Conservation (phyloP, 345 rosid species). For the Noccaea caerulescens region DNA sequence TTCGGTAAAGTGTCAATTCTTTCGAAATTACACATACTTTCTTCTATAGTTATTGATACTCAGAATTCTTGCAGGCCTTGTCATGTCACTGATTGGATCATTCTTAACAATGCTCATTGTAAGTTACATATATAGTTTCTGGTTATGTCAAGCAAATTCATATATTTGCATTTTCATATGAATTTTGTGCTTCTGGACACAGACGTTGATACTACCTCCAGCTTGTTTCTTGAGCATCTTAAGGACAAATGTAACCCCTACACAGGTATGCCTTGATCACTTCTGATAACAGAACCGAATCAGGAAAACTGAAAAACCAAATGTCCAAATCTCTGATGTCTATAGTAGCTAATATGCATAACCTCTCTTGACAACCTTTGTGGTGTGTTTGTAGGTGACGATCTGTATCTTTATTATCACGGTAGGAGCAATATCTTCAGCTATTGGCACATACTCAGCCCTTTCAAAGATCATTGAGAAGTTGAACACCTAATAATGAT, state of each 20-base stretch:
- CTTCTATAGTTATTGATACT: conserved; percentile 21
- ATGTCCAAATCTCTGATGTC: neutral
- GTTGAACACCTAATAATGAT: conserved; percentile 46
- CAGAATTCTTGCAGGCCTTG: conserved; percentile 57
- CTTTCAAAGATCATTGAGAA: conserved; percentile 64
- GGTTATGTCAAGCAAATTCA: conserved; percentile 12
- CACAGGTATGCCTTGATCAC: conserved; percentile 55
- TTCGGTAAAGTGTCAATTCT: conserved; percentile 54
- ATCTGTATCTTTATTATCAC: conserved; percentile 60
- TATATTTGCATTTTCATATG: conserved; percentile 12
- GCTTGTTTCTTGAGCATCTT: conserved; percentile 87
- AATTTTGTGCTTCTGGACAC: conserved; percentile 34
- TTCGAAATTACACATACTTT: neutral
- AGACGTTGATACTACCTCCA: conserved; percentile 94
- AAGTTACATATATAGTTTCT: conserved; percentile 44
- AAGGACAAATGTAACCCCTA: conserved; percentile 54
- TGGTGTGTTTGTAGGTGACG: conserved; percentile 46
- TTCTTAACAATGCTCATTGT: conserved; percentile 93
- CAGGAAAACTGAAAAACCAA: neutral
- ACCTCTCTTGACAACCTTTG: neutral
- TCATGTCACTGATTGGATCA: conserved; percentile 89
- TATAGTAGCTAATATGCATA: neutral
- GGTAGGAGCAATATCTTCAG: conserved; percentile 71
- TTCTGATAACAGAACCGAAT: conserved; percentile 7
- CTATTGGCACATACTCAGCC: conserved; percentile 72